Base-by-base conservation (phyloP, 2,329 filamentous ascomycete genomes). In the Bipolaris victoriae region DNA sequence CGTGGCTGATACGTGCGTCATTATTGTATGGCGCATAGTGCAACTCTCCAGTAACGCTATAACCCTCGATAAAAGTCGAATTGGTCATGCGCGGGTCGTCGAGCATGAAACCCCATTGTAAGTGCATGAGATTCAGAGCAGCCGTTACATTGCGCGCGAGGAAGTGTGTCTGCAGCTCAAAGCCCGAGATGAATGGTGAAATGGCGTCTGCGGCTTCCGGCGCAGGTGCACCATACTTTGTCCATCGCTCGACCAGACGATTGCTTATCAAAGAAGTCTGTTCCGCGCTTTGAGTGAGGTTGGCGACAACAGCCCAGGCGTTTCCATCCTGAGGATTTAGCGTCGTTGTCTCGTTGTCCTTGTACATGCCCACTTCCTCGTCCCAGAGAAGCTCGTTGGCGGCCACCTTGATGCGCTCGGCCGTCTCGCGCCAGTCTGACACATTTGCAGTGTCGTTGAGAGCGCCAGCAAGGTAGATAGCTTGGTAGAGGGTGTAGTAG, bases 21-120 rank as follows among this genome's bases (percentile, higher is more conserved):
- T 83, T 81, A 0, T 61, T 62, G 58, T 84, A 84, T 0, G 81
- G 79, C 2, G 80, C 78, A 50, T 84, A 84, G 57, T 80, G 79
- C 16, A 84, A 64, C 2, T 72, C 69, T 1, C 82, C 82, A 33
- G 79, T 76, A 0, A 75, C 77, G 1, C 75, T 70, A 51, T 83
- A 84, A 0, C 82, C 82, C 63, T 84, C 82, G 52, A 83, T 81
- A 49, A 83, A 83, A 0, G 81, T 83, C 0, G 75, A 78, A 45
- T 84, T 81, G 1, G 82, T 85, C 80, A 84, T 83, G 35, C 80
- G 75, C 0, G 81, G 77, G 52, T 83, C 80, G 15, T 83, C 76
- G 5, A 86, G 78, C 82, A 86, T 85, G 62, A 83, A 86, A 0
- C 79, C 82, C 82, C 83, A 85, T 66, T 81, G 77, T 2, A 80